A percentile compares a stretch with the other conserved stretches of the same genome.
phyloP scores from a whole-genome alignment of 306 rosid species.

The Cicer arietinum region DNA sequence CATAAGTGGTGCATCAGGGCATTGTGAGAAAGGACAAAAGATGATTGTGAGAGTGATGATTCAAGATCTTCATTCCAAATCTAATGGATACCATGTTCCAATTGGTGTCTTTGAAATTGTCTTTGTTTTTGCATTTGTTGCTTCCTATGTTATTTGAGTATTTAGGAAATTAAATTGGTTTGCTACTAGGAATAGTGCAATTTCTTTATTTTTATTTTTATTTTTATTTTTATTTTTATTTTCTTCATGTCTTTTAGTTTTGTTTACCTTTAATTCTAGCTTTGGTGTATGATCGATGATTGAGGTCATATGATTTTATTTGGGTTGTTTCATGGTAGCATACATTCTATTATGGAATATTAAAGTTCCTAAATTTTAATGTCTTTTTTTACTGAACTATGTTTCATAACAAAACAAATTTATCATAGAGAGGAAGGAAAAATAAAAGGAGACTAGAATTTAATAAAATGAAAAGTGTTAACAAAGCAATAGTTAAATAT shows the following conservation, averaged over 20 bases:
- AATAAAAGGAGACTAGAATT: too few relatives aligned
- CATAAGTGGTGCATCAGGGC: conserved; percentile 83
- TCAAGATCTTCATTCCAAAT: conserved; percentile 44
- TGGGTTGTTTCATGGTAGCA: neutral
- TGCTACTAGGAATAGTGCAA: conserved; percentile 9
- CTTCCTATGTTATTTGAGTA: conserved; percentile 29
- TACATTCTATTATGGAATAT: neutral
- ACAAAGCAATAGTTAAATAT: too few relatives aligned
- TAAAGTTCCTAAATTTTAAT: neutral
- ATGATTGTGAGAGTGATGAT: conserved; percentile 72
- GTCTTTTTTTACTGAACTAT: too few relatives aligned
- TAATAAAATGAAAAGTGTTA: too few relatives aligned
- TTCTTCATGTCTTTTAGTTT: neutral
- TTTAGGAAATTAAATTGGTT: conserved; percentile 5
- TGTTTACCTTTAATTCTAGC: neutral
- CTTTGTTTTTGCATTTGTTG: conserved; percentile 39
- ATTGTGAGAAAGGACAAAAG: conserved; percentile 78
- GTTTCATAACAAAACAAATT: too few relatives aligned
- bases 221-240: neutral
- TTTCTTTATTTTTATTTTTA: neutral
- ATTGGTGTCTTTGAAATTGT: neutral
- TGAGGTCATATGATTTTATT: conserved; percentile 8
- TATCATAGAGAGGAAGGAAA: too few relatives aligned
- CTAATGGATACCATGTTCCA: conserved; percentile 41
- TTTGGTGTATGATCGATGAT: neutral